Conservation (phyloP, 1,139 yeast species). For the Debaryomyces udenii region DNA sequence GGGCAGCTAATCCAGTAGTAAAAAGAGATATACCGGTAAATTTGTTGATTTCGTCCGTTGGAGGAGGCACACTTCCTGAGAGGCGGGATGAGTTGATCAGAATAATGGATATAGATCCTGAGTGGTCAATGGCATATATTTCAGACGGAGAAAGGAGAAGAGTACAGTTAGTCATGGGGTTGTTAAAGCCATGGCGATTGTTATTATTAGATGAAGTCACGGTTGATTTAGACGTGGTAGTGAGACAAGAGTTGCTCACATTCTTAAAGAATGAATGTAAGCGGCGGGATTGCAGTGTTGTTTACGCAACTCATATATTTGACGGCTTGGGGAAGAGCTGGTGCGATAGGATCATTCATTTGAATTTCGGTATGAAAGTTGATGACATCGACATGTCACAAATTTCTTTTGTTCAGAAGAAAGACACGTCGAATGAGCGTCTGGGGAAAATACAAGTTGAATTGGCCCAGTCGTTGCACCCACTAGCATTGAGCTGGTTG, state of each 20-base stretch:
- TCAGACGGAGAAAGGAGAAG: constrained; percentile 95
- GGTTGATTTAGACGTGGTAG: constrained; percentile 92
- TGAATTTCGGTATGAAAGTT: constrained; percentile 61
- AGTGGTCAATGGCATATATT: constrained; percentile 90
- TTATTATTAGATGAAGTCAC: constrained; percentile 91
- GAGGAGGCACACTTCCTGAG: constrained; percentile 73
- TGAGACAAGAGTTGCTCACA: constrained; percentile 69
- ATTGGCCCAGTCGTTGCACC: constrained; percentile 62
- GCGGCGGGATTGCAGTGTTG: constrained; percentile 65
- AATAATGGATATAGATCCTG: constrained; percentile 79
- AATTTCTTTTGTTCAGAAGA: constrained; percentile 18
- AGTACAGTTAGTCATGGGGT: constrained; percentile 92
- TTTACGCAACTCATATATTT: constrained; percentile 95
- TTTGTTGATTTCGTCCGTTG: constrained; percentile 76
- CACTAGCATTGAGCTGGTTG: constrained; percentile 71
- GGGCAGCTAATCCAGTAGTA: constrained; percentile 93
- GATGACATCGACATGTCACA: constrained; percentile 28
- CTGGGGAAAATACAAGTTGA: constrained; percentile 34
- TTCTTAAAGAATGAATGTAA: constrained; percentile 74
- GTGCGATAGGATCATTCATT: constrained; percentile 86
- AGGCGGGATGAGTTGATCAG: constrained; percentile 76
- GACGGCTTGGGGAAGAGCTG: constrained; percentile 84
- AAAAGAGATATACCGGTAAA: constrained; percentile 89
- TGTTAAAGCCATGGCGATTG: constrained; percentile 86
- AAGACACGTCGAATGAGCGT: constrained; percentile 16